Evolutionary conservation across 257 asterid species (phyloP).

Genomic region (Penstemon davidsonii): DNA sequence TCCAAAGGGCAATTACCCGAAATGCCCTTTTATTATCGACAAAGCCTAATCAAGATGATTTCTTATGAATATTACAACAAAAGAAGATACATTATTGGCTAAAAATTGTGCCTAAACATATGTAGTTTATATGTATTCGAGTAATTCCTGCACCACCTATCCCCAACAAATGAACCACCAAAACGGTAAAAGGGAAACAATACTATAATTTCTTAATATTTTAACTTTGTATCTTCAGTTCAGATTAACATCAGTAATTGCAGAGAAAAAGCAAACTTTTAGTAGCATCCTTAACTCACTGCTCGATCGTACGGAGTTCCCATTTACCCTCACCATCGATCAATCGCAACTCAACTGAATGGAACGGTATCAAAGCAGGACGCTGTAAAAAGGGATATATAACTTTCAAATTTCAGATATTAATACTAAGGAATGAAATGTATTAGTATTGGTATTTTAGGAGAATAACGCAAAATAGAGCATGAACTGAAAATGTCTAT

Average conservation of each 20-base stretch:
- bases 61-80: slow-evolving; percentile 42
- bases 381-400: slow-evolving; percentile 48
- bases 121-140: slow-evolving; percentile 25
- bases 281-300: slow-evolving; percentile 36
- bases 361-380: slow-evolving; percentile 97
- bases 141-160: slow-evolving; percentile 22
- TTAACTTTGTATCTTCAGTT: slow-evolving; percentile 12
- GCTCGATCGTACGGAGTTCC: slow-evolving; percentile 88
- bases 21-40: slow-evolving; percentile 26
- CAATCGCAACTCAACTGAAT: slow-evolving; percentile 79
- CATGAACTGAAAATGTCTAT: background rate
- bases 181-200: background rate
- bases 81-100: slow-evolving; percentile 11
- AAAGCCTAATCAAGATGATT: slow-evolving; percentile 21
- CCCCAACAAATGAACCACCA: slow-evolving; percentile 23
- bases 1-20: background rate
- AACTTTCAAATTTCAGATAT: slow-evolving; percentile 1
- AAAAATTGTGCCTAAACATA: slow-evolving; percentile 42
- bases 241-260: background rate
- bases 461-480: background rate
- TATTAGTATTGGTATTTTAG: no score
- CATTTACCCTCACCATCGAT: slow-evolving; percentile 99
- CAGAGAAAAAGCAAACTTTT: background rate
- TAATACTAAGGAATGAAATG: background rate
- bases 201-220: background rate